Conservation (phyloP, 2,329 filamentous ascomycete species). For the Escovopsis weberi region DNA sequence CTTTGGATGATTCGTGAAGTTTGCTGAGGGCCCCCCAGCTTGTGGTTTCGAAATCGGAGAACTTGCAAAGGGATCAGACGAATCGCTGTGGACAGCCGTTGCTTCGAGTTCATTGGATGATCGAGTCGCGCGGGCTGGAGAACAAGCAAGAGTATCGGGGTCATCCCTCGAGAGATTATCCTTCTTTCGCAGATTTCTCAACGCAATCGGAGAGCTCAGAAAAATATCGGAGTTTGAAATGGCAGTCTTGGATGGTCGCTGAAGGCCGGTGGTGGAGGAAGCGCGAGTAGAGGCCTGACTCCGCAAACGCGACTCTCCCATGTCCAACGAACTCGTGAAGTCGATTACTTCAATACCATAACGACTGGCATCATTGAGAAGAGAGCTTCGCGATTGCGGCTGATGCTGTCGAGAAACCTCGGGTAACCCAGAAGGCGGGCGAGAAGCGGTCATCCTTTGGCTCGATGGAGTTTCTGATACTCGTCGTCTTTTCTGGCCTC, state of each 20-base stretch:
- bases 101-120: background rate
- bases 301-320: too few relatives aligned
- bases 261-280: background rate
- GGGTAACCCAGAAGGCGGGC: background rate
- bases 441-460: background rate
- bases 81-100: background rate
- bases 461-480: background rate
- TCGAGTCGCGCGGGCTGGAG: slow-evolving; percentile 9
- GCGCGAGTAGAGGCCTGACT: background rate
- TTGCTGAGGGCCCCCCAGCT: slow-evolving; percentile 1
- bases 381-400: background rate
- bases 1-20: background rate
- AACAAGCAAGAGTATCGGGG: slow-evolving; percentile 20
- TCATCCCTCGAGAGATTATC: slow-evolving; percentile 8
- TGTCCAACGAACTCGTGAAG: slow-evolving; percentile 21
- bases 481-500: background rate
- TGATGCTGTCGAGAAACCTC: background rate
- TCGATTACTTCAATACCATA: slow-evolving; percentile 18
- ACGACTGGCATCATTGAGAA: background rate
- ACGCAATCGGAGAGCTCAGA: background rate
- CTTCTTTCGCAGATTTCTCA: background rate
- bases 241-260: background rate
- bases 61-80: slow-evolving; percentile 9
- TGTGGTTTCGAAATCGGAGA: slow-evolving; percentile 5
- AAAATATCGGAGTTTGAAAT: slow-evolving; percentile 1